Base-by-base conservation (phyloP, 2,329 filamentous ascomycete species). In the Aspergillus floridensis region DNA sequence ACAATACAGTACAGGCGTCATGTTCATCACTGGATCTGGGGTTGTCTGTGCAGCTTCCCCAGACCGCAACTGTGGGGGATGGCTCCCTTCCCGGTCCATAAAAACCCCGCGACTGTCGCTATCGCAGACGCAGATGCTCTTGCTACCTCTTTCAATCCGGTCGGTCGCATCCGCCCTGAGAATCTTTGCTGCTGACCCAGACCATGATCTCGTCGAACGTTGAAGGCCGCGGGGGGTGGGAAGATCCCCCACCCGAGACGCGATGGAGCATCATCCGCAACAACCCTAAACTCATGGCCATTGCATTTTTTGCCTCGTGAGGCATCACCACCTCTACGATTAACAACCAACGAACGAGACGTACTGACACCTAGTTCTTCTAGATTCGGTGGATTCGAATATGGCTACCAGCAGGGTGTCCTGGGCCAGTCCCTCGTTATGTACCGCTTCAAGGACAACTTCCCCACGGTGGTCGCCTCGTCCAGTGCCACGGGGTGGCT, bases 201-300 rank as follows among this genome's bases (percentile, higher is more conserved):
- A 50, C 2, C 6, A 56, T 56, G 54, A 29, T 26, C 24, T 35
- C 54, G 10, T 26, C 46, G 2, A 48, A 56, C n/a, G 14, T 49
- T 24, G 47, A 29, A 22, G 29, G 44, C 19, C 47, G 41, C 4
- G 54, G 49, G 26, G 19, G 50, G 47, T 48, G 54, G 46, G 49
- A 56, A 29, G 49, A 56, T 46, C 38, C 54, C 4, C 46, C 35
- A 10, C 38, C 32, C 11, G 26, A 24, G 12, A 56, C 41, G 5
- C 21, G 54, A 19, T 56, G 54, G 54, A 21, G 19, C 0, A 19
- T 24, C 21, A n/a, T 56, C n/a, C 61, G 60, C n/a, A 59, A 66
- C 4, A 81, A 80, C 53, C 72, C 73, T 21, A 83, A 82, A 69
- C 80, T 83, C 29, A 74, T 80, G n/a, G 70, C 81, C 12, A 83